Conservation (phyloP, 1,284 basidiomycete species). For the Tylopilus sp. region DNA sequence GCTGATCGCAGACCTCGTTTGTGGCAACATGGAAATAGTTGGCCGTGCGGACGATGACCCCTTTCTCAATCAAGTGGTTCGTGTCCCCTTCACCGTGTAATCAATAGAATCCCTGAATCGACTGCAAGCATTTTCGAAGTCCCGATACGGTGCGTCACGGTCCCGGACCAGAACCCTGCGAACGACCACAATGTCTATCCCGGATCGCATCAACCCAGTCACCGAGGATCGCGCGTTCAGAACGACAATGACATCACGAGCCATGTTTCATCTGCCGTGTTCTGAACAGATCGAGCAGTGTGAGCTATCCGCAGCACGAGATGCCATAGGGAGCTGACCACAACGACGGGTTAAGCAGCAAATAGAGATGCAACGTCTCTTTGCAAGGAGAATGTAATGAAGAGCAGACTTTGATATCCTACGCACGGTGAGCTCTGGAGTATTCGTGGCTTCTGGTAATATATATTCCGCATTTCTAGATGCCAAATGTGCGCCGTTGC, state of each 20-base stretch:
- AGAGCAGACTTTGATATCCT: neutral
- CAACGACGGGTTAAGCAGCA: too few relatives aligned
- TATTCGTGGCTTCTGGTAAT: neutral
- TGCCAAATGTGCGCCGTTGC: neutral
- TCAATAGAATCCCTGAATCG: neutral
- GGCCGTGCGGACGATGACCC: too few relatives aligned
- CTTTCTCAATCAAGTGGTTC: neutral
- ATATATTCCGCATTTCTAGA: neutral
- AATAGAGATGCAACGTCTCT: neutral
- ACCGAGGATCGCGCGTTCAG: conserved; percentile 46
- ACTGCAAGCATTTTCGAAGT: neutral
- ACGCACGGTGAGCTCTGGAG: neutral
- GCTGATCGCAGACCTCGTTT: neutral
- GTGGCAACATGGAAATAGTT: neutral
- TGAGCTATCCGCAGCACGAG: neutral
- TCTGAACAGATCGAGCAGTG: conserved; percentile 4
- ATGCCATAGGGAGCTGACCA: neutral
- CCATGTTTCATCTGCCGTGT: conserved; percentile 41
- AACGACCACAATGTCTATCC: conserved; percentile 5
- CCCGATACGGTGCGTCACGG: conserved; percentile 1
- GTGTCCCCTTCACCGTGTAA: neutral
- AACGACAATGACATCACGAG: conserved; percentile 31
- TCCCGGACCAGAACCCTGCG: neutral
- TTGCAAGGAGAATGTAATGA: neutral
- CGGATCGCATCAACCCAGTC: conserved; percentile 45